phyloP scores from a whole-genome alignment of 768 basidiomycete species.

The Pleurotus cornucopiae region DNA sequence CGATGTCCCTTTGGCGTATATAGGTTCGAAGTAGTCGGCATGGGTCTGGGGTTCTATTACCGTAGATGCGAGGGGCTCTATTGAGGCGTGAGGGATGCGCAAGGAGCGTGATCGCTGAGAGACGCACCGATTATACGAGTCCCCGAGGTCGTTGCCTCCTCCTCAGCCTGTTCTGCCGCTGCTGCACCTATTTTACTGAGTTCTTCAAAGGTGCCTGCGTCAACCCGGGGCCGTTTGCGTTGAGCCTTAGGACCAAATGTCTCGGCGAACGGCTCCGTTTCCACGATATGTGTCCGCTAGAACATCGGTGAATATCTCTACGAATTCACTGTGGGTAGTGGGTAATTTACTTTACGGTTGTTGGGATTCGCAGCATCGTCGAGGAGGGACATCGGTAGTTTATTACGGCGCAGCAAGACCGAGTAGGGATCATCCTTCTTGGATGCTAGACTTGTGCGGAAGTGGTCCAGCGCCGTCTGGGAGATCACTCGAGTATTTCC shows the following conservation, averaged over 20 bases:
- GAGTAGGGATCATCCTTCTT: slow-evolving; percentile 95
- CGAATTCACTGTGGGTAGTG: slow-evolving; percentile 7
- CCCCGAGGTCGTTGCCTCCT: slow-evolving; percentile 30
- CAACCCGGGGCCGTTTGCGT: slow-evolving; percentile 82
- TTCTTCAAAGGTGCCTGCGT: slow-evolving; percentile 91
- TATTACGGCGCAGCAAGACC: slow-evolving; percentile 89
- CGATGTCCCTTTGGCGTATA: slow-evolving; percentile 94
- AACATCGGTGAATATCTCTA: slow-evolving; percentile 5
- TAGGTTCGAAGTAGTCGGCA: slow-evolving; percentile 82
- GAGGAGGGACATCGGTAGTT: slow-evolving; percentile 93
- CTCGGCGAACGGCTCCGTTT: slow-evolving; percentile 90
- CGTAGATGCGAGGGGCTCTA: slow-evolving; percentile 47
- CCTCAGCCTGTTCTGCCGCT: slow-evolving; percentile 51
- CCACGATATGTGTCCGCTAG: slow-evolving; percentile 89
- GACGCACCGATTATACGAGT: slow-evolving; percentile 42
- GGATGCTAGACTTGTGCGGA: slow-evolving; percentile 79
- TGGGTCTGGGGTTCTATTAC: slow-evolving; percentile 56
- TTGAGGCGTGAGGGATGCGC: neutral
- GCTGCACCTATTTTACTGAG: slow-evolving; percentile 63
- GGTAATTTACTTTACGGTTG: slow-evolving; percentile 58
- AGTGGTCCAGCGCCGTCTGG: slow-evolving; percentile 94
- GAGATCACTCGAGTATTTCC: slow-evolving; percentile 99
- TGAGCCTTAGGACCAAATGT: slow-evolving; percentile 97
- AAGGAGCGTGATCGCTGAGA: neutral
- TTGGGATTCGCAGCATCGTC: slow-evolving; percentile 86